Evolutionary conservation across 2,329 filamentous ascomycete genomes (phyloP).

Genomic region (Phaeophleospora eucalypticola): DNA sequence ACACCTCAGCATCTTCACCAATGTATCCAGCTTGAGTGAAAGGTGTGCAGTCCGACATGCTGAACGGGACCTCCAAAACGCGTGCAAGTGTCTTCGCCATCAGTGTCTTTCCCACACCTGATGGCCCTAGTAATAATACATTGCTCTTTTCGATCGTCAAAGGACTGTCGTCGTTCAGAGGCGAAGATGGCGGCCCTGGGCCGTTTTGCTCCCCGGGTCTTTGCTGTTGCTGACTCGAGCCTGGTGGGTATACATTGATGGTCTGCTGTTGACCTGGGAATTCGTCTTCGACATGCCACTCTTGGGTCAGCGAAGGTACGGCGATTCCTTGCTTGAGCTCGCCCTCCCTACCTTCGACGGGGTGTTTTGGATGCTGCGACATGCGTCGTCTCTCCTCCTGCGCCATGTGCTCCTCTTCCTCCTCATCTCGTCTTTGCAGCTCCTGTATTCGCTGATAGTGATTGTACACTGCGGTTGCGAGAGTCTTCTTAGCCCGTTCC

Average conservation of each 20-base stretch:
- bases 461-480: conserved; percentile 91
- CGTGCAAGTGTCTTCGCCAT: conserved; percentile 90
- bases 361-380: conserved; percentile 57
- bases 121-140: conserved; percentile 82
- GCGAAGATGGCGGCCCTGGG: conserved; percentile 29
- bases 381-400: conserved; percentile 69
- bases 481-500: conserved; percentile 87
- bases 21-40: conserved; percentile 97
- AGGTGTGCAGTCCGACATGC: conserved; percentile 91
- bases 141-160: conserved; percentile 94
- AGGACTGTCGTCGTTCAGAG: conserved; percentile 52
- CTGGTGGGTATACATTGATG: conserved; percentile 30
- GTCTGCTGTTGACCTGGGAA: conserved; percentile 59
- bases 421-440: conserved; percentile 69
- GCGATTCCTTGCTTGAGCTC: conserved; percentile 31
- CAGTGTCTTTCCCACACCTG: conserved; percentile 92
- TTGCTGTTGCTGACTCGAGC: conserved; percentile 13
- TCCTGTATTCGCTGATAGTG: conserved; percentile 88
- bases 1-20: conserved; percentile 94
- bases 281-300: conserved; percentile 48
- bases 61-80: conserved; percentile 90
- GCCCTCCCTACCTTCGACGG: conserved; percentile 64
- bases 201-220: conserved; percentile 13
- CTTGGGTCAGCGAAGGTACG: conserved; percentile 32
- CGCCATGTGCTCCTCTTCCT: conserved; percentile 68